Evolutionary conservation across 306 rosid species (phyloP).

Genomic region (Elaeagnus macrophylla): DNA sequence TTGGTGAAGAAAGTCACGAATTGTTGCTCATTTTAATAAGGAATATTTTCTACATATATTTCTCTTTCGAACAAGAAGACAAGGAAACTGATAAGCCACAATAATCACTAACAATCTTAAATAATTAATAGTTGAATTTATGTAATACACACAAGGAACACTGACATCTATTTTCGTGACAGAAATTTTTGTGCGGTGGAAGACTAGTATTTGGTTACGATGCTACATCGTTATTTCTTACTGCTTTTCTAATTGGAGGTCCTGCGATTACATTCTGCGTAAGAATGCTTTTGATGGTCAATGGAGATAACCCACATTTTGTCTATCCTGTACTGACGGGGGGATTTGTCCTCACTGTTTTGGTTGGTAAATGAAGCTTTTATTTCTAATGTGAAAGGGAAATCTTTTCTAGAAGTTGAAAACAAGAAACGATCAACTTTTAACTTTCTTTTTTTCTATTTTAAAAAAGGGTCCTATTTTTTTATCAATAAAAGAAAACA

Average conservation of each 20-base stretch:
- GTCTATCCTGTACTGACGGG: conserved; percentile 43
- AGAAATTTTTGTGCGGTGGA: conserved; percentile 87
- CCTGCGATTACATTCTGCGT: conserved; percentile 74
- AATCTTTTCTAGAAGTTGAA: too few relatives aligned
- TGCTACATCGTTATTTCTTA: conserved; percentile 59
- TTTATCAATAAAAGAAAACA: too few relatives aligned
- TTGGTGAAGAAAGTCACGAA: too few relatives aligned
- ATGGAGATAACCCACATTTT: conserved; percentile 26
- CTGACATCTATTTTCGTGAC: conserved; percentile 16
- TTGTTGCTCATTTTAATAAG: too few relatives aligned
- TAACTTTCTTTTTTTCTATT: too few relatives aligned
- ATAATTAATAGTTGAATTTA: not conserved
- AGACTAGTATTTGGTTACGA: conserved; percentile 78
- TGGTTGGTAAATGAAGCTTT: conserved; percentile 53
- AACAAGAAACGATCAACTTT: too few relatives aligned
- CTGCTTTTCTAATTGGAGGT: conserved; percentile 65
- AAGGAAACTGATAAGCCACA: not conserved
- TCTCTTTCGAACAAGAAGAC: not conserved
- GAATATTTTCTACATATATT: too few relatives aligned
- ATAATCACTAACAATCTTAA: not conserved
- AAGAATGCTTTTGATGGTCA: conserved; percentile 42
- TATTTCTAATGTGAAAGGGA: not conserved
- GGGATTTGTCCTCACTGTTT: conserved; percentile 61
- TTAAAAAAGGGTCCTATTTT: too few relatives aligned
- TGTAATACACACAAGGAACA: not conserved